Base-by-base conservation (phyloP, 768 basidiomycete species). In the Termitomyces sp. region DNA sequence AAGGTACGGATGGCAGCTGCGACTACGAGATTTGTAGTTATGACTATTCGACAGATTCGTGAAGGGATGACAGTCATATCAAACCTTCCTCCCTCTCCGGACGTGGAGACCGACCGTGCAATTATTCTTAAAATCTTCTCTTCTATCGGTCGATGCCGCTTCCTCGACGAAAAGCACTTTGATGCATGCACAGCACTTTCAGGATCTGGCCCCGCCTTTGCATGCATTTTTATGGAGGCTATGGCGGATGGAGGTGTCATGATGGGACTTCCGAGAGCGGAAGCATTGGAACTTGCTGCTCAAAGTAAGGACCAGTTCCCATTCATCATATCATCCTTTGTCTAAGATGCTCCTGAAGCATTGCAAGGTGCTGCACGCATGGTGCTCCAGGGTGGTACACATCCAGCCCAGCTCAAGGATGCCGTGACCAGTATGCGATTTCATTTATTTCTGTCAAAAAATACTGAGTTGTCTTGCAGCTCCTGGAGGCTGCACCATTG, bases 221-320 rank as follows among this genome's bases (percentile, higher is more conserved):
- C 93, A 0, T 95, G 93, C 65, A 87, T 98, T 51, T 93, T 98
- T 67, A 80, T 99, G 62, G 97, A 99, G 72, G 96, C 97, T 0
- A 97, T 99, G 95, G 89, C 94, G 1, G 97, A 98, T 71, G 97
- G 97, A 30, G 97, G 95, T 46, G 97, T 98, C 48, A 98, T 99
- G 96, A 98, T 98, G 97, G 97, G 97, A 33, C 75, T 99, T 54
- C 97, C 97, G 3, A 80, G 97, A 61, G 84, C 86, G 2, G 97
- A 98, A 72, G 95, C 97, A 5, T 74, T 98, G 45, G 97, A 99
- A 70, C 76, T 99, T 54, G 96, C 97, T 51, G 86, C 96, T 47
- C 97, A 99, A 75, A 94, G 96, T 97, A 69, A 66, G 86, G 2
- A 55, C 13, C 30, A 2, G 15, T 39, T 51, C 16, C 33, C 12